A percentile compares a stretch with the other conserved stretches of the same genome.
phyloP scores from a whole-genome alignment of 2,329 filamentous ascomycete genomes.

The Cryphonectria carpinicola region DNA sequence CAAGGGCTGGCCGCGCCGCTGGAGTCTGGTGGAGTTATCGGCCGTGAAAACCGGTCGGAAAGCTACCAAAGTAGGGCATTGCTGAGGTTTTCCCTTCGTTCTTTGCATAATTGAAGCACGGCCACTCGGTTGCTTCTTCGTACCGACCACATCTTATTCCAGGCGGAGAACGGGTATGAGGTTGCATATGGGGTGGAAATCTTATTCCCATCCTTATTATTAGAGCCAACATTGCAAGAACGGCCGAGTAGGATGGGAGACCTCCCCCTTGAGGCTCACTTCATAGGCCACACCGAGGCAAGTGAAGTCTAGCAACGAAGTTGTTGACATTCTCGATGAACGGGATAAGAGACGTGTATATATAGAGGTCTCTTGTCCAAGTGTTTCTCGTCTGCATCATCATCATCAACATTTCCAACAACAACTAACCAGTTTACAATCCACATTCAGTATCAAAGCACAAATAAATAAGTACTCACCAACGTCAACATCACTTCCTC shows the following conservation, averaged over 20 bases:
- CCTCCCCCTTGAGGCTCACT: not conserved
- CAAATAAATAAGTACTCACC: not conserved
- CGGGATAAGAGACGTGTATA: not conserved
- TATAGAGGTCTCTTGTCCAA: not conserved
- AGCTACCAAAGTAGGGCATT: not conserved
- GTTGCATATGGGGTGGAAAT: not conserved
- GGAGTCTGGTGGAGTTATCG: not conserved
- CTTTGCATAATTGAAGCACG: not conserved
- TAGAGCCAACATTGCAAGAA: not conserved
- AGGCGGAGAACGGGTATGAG: not conserved
- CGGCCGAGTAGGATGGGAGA: too few species aligned
- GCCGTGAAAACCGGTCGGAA: not conserved
- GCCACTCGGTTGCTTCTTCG: not conserved
- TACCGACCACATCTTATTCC: not conserved
- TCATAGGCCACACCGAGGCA: not conserved
- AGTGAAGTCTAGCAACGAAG: not conserved
- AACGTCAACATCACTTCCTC: not conserved
- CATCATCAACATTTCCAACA: not conserved
- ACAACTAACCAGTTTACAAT: not conserved
- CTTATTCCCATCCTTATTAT: not conserved
- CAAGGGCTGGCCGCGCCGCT: not conserved
- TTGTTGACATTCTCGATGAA: not conserved
- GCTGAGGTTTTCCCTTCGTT: not conserved
- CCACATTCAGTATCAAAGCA: not conserved
- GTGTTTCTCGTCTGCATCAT: not conserved